phyloP scores from a whole-genome alignment of 169 alveolate genomes.

The Plasmodium falciparum region DNA sequence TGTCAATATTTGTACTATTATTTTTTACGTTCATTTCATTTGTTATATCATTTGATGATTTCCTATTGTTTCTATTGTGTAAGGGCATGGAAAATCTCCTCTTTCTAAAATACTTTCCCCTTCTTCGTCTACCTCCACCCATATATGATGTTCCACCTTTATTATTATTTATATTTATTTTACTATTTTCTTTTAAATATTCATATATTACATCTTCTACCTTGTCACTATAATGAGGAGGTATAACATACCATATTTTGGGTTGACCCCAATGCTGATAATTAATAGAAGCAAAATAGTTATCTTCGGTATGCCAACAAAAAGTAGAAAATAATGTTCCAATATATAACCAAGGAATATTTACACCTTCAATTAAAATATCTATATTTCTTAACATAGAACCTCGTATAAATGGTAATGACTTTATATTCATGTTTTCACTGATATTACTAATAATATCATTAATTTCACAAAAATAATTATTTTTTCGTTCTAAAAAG shows the following conservation, averaged over 20 bases:
- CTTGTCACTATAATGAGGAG: slow-evolving; percentile 87
- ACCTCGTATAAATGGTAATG: slow-evolving; percentile 84
- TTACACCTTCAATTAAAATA: slow-evolving; percentile 93
- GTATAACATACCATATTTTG: slow-evolving; percentile 95
- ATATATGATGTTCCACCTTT: no score
- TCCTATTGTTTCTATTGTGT: slow-evolving; percentile 6
- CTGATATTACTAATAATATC: slow-evolving; percentile 76
- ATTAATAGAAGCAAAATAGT: slow-evolving; percentile 94
- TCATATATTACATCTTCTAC: slow-evolving; percentile 89
- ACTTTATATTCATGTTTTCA: slow-evolving; percentile 84
- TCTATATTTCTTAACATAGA: slow-evolving; percentile 85
- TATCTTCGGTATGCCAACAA: slow-evolving; percentile 98
- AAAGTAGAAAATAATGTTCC: slow-evolving; percentile 95
- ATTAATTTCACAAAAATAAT: slow-evolving; percentile 47
- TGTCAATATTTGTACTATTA: neutral
- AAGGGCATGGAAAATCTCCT: no score
- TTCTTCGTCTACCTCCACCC: slow-evolving; percentile 2
- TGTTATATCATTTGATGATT: neutral
- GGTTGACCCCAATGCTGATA: slow-evolving; percentile 96
- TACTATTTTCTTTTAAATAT: slow-evolving; percentile 34
- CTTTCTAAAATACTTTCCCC: slow-evolving; percentile 1
- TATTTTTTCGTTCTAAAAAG: slow-evolving; percentile 28
- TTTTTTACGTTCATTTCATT: neutral
- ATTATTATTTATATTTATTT: neutral
- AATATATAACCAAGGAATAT: slow-evolving; percentile 93